Percentiles rank a stretch among this genome's conserved stretches.
phyloP scores from a whole-genome alignment of 176 grass and related monocot species.

The Ensete ventricosum region DNA sequence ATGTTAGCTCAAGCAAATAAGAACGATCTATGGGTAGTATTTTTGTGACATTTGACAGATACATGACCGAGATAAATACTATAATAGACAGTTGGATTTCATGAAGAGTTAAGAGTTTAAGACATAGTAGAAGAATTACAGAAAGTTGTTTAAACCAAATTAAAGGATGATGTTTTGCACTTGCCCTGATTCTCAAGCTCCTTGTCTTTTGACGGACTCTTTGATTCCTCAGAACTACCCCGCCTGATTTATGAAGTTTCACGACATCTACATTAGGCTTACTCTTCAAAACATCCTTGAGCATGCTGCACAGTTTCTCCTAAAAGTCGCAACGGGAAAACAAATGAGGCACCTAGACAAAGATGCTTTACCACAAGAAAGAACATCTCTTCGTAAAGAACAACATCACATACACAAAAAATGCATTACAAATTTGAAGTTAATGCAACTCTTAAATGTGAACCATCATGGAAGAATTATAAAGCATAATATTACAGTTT shows the following conservation, averaged over 20 bases:
- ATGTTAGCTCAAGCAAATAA: too few relatives aligned
- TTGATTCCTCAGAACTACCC: slow-evolving; percentile 89
- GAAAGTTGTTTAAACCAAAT: background rate
- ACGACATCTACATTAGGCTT: slow-evolving; percentile 88
- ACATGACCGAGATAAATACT: background rate
- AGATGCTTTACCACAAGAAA: background rate
- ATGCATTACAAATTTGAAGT: background rate
- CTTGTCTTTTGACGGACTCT: slow-evolving; percentile 76
- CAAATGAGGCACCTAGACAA: background rate
- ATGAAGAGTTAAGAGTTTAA: background rate
- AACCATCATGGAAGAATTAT: background rate
- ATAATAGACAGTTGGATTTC: background rate
- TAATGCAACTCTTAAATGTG: background rate
- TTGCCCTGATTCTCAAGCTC: slow-evolving; percentile 76
- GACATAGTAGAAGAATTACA: background rate
- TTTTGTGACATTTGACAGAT: background rate
- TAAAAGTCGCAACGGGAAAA: slow-evolving; percentile 20
- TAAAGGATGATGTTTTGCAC: slow-evolving; percentile 5
- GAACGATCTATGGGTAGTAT: too few relatives aligned
- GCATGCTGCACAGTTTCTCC: slow-evolving; percentile 97
- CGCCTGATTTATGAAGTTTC: slow-evolving; percentile 98
- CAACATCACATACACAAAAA: background rate
- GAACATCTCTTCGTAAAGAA: background rate
- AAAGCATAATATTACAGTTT: background rate
- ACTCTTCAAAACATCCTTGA: slow-evolving; percentile 76